phyloP scores from a whole-genome alignment of 306 rosid species.

The Datisca glomerata region DNA sequence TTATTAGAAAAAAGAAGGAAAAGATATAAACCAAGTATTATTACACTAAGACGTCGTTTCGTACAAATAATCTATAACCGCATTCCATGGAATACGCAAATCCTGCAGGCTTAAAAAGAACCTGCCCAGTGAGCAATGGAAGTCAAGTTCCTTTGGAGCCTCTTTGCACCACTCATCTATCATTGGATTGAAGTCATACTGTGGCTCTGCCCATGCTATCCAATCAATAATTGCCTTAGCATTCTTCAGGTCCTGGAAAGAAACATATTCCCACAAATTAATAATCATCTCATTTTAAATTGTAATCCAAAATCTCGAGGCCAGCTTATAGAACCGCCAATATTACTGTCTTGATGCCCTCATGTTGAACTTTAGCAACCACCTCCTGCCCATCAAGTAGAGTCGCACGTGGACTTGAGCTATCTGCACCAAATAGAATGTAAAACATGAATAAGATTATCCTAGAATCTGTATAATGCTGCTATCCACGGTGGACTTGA shows the following conservation, averaged over 20 bases:
- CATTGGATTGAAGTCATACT: slow-evolving; percentile 84
- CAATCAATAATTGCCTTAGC: slow-evolving; percentile 89
- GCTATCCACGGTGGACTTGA: no score
- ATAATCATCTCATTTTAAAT: slow-evolving; percentile 14
- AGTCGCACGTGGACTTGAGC: slow-evolving; percentile 98
- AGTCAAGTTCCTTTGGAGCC: slow-evolving; percentile 96
- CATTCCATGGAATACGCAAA: no score
- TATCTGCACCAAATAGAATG: slow-evolving; percentile 46
- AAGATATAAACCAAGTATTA: no score
- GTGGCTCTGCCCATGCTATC: slow-evolving; percentile 99
- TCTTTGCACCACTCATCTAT: slow-evolving; percentile 99
- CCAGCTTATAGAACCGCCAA: slow-evolving; percentile 53
- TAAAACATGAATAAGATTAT: slow-evolving; percentile 9
- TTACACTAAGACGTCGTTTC: no score
- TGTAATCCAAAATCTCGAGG: slow-evolving; percentile 17
- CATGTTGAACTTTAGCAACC: slow-evolving; percentile 94
- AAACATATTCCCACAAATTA: slow-evolving; percentile 12
- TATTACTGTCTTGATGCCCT: slow-evolving; percentile 66
- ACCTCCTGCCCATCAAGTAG: slow-evolving; percentile 80
- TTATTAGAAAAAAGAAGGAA: no score
- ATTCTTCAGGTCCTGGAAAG: slow-evolving; percentile 82
- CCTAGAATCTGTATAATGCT: no score
- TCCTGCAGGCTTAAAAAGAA: no score
- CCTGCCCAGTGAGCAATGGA: no score
- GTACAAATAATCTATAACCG: no score